Evolutionary conservation across 495 filamentous ascomycete genomes (phyloP).

Genomic region (Penicillium nucicola): DNA sequence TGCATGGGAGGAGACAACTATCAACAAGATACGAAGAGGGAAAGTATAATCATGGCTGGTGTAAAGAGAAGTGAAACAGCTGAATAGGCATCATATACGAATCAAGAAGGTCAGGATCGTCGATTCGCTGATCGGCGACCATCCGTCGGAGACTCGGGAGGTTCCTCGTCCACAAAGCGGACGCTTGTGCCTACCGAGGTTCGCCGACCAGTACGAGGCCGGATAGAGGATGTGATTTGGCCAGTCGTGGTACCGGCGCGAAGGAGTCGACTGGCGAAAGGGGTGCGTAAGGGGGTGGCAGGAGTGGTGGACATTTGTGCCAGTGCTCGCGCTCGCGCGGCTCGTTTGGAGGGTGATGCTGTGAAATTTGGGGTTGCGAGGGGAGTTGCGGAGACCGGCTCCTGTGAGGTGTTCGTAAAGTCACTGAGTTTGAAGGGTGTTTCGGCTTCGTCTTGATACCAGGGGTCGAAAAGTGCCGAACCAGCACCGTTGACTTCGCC

Average conservation of each 20-base stretch:
- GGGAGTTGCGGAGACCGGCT: conserved; percentile 34
- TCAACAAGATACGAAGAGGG: conserved; percentile 10
- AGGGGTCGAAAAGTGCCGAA: conserved; percentile 41
- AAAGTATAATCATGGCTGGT: conserved; percentile 11
- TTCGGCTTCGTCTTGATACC: conserved; percentile 37
- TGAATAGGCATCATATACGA: conserved; percentile 9
- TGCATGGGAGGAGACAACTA: conserved; percentile 20
- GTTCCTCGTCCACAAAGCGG: conserved; percentile 43
- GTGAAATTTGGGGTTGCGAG: conserved; percentile 52
- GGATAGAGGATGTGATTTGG: conserved; percentile 26
- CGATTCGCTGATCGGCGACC: conserved; percentile 38
- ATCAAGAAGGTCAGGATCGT: conserved; percentile 22
- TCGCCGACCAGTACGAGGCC: conserved; percentile 28
- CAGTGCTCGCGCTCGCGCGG: conserved; percentile 49
- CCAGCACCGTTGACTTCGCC: conserved; percentile 24
- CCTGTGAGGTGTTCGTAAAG: conserved; percentile 34
- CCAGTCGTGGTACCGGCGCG: conserved; percentile 29
- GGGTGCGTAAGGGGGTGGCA: conserved; percentile 43
- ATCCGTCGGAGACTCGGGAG: conserved; percentile 42
- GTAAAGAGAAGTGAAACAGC: conserved; percentile 7
- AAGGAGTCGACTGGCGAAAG: conserved; percentile 43
- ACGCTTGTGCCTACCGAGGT: conserved; percentile 40
- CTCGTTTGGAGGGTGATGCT: conserved; percentile 56
- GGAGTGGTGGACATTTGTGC: conserved; percentile 53
- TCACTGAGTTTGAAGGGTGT: conserved; percentile 48